These are phyloP conservation scores for Hirsutella minnesotensis DNA, from an alignment of 2,329 filamentous ascomycete genomes.

Conservation along the genomic window DNA sequence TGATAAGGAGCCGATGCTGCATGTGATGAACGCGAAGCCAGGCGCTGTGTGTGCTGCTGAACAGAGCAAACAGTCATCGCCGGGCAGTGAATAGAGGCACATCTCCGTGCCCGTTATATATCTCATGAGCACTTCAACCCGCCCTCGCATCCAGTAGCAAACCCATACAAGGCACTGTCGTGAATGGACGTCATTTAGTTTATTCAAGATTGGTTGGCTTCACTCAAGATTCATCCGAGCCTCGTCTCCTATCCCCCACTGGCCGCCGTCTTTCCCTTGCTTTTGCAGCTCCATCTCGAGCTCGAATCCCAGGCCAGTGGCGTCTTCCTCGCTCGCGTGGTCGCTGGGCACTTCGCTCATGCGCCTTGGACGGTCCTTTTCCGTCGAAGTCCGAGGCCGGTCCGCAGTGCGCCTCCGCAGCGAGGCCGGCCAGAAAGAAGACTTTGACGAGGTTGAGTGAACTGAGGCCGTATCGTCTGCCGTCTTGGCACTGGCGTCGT, in stretches of 20 bases:
- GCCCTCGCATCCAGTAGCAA: too few species aligned
- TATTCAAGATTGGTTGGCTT: neutral
- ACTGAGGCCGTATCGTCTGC: constrained; percentile 32
- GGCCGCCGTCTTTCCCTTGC: constrained; percentile 40
- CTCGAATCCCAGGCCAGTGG: constrained; percentile 27
- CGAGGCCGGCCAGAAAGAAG: constrained; percentile 28
- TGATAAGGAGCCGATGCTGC: too few species aligned
- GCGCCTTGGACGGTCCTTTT: constrained; percentile 25
- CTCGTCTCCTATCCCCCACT: constrained; percentile 77
- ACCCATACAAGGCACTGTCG: too few species aligned
- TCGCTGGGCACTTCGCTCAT: constrained; percentile 32
- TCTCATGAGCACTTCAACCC: too few species aligned
- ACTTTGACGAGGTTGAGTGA: constrained; percentile 35
- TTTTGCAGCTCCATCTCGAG: constrained; percentile 42
- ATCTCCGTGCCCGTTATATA: too few species aligned
- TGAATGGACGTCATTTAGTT: too few species aligned
- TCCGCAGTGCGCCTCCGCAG: constrained; percentile 28
- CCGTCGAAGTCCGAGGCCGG: constrained; percentile 14
- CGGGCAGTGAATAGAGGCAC: too few species aligned
- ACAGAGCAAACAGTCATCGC: too few species aligned
- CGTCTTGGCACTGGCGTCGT: constrained; percentile 17
- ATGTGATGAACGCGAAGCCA: too few species aligned
- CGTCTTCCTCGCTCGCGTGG: constrained; percentile 29
- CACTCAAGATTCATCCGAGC: constrained; percentile 72
- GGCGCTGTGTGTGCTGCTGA: too few species aligned